Evolutionary conservation across 2,329 filamentous ascomycete species (phyloP), one percentile per base, ranked within the genome.

Genomic region (Phaeosphaeria sp.): DNA sequence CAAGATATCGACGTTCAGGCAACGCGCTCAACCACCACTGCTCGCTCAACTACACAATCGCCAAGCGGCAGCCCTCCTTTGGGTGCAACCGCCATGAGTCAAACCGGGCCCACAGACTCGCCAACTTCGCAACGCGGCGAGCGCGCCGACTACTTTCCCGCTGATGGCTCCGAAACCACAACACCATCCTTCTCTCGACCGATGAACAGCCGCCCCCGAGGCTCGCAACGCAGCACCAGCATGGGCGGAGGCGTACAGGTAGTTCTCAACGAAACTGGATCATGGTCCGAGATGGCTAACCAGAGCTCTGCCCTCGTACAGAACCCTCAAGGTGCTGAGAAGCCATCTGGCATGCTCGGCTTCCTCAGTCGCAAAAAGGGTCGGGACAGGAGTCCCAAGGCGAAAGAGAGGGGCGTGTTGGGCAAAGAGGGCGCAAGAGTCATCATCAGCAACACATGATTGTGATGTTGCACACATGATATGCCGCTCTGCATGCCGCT

Each of bases 361-460:
- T 96, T 99, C 76, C 82, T 98, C 59, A 91, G 87, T 64, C 85
- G 93, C 71, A 97, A 96, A 81, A 97, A 92, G 81, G 92, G 93
- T 25, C 85, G 93, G 62, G 92, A 93, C 54, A 89, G 93, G 77
- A 97, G 93, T 74, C 95, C 95, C 1, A 97, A 97, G 80, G 93
- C 93, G 23, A 94, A 92, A 76, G 93, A 98, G 79, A 87, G 92
- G 54, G 95, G 95, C 57, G 93, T 99, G 7, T 75, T 99, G 57
- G 95, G 95, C 56, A 98, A 98, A 74, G 93, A 98, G 76, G 95
- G 95, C 17, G 93, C 95, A 11, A 85, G 95, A 65, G 81, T 83
- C 50, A 77, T 83, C 52, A 80, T 83, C 67, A 78, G 77, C 65
- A 78, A 78, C 55, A 77, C 76, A 17, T 78, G 66, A 77, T 54